Evolutionary conservation across 495 filamentous ascomycete species (phyloP), one percentile per base, ranked within the genome.

Genomic region (Aspergillus avenaceus): DNA sequence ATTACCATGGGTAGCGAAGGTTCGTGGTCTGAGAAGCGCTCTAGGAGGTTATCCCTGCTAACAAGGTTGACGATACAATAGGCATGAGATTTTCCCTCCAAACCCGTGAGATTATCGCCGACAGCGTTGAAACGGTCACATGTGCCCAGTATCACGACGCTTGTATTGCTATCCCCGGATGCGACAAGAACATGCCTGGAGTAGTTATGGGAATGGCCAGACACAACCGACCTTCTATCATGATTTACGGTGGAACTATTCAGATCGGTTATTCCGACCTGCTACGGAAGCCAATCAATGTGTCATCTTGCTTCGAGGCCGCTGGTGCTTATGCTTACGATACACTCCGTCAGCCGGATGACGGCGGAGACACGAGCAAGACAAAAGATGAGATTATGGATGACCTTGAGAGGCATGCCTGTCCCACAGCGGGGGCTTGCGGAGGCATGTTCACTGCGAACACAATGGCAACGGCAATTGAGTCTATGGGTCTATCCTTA

Each of bases 181-280:
- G 93, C 62, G 93, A 98, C 68, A 98, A 98, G 76, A 98, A 98
- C 59, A 98, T 98, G 93, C 93, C 93, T 1, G 93, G 93, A 51
- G 77, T 76, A 28, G 70, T 89, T n/a, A 88, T 89, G 84, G 85
- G 80, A 37, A 86, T 89, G 67, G 90, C 90, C 11, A 81, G 93
- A 32, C 90, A 96, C 68, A 97, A 98, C 71, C 82, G 92, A 13
- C 93, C 93, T 5, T 85, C 83, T 0, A 71, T 88, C 53, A 87
- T 87, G 83, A 79, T 88, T 31, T 98, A 97, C 63, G 93, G 93
- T 25, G 93, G 93, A 31, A 86, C 90, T 11, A 98, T 96, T 55
- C 81, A 84, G 51, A 86, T 88, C 41, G 93, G 93, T 24, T 89
- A 90, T 63, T 91, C 87, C 12, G 71, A 85, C 19, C 75, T 90